phyloP scores from a whole-genome alignment of 768 basidiomycete genomes.

The Fibroporia radiculosa region DNA sequence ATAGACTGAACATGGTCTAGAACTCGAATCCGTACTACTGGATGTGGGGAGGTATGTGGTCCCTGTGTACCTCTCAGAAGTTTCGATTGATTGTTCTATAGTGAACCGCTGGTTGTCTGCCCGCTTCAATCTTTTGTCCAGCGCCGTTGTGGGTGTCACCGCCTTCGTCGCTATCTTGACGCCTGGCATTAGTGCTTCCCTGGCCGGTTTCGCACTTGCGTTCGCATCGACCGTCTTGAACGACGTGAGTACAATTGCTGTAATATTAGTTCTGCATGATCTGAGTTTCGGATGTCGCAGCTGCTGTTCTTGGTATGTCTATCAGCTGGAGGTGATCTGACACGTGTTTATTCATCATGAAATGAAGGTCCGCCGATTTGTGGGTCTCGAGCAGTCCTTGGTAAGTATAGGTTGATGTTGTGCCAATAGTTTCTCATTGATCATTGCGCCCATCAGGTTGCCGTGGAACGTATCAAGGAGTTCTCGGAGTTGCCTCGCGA shows the following conservation, averaged over 20 bases:
- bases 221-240: conserved; percentile 72
- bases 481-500: conserved; percentile 76
- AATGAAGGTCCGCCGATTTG: conserved; percentile 60
- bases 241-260: conserved; percentile 37
- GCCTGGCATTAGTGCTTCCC: conserved; percentile 67
- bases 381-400: conserved; percentile 89
- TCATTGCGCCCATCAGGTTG: conserved; percentile 56
- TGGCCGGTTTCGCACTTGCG: conserved; percentile 81
- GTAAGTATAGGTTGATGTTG: conserved; percentile 30
- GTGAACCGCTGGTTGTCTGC: conserved; percentile 89
- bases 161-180: conserved; percentile 59
- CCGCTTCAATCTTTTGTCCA: conserved; percentile 78
- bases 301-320: conserved; percentile 51
- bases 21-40: conserved; percentile 76
- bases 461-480: conserved; percentile 86
- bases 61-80: neutral
- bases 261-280: neutral
- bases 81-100: conserved; percentile 20
- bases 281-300: conserved; percentile 23
- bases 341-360: neutral
- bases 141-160: conserved; percentile 64
- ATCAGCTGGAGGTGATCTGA: neutral
- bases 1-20: conserved; percentile 20
- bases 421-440: neutral
- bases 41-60: conserved; percentile 74